phyloP scores from a whole-genome alignment of 2,329 filamentous ascomycete species.

The Setomelanomma holmii region DNA sequence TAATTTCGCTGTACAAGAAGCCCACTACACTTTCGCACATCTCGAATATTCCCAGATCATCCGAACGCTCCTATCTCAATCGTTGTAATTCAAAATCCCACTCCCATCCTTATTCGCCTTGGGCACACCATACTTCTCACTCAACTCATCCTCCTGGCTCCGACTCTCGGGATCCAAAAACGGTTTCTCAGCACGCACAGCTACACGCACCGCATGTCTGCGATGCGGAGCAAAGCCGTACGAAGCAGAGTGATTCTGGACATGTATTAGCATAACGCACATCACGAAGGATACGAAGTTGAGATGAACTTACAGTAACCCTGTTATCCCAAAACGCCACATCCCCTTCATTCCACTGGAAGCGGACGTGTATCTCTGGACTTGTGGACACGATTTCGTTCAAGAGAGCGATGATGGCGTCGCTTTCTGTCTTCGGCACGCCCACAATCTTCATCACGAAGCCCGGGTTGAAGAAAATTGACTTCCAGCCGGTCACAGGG shows the following conservation, averaged over 20 bases:
- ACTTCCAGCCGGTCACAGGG: constrained; percentile 69
- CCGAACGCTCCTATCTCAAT: constrained; percentile 46
- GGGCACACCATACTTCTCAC: constrained; percentile 56
- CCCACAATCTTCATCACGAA: constrained; percentile 67
- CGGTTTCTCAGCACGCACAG: constrained; percentile 56
- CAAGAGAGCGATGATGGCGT: constrained; percentile 60
- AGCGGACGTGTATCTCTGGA: constrained; percentile 73
- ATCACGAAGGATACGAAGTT: neutral
- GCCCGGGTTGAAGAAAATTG: constrained; percentile 65
- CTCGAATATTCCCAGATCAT: neutral
- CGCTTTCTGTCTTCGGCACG: constrained; percentile 63
- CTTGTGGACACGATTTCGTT: constrained; percentile 64
- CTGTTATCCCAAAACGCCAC: constrained; percentile 75
- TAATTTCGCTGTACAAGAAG: neutral
- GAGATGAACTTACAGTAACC: constrained; percentile 51
- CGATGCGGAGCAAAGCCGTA: constrained; percentile 66
- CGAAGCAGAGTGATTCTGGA: constrained; percentile 61
- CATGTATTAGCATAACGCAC: neutral
- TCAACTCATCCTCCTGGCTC: constrained; percentile 63
- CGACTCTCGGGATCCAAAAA: constrained; percentile 53
- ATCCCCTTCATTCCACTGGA: constrained; percentile 69
- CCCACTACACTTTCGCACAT: neutral
- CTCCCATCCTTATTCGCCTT: constrained; percentile 64
- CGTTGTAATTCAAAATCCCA: constrained; percentile 65
- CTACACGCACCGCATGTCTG: constrained; percentile 61